Percentiles rank a stretch among this genome's conserved stretches.
Evolutionary conservation across 1,139 yeast species (phyloP).

Genomic region (Debaryomyces subglobosus): DNA sequence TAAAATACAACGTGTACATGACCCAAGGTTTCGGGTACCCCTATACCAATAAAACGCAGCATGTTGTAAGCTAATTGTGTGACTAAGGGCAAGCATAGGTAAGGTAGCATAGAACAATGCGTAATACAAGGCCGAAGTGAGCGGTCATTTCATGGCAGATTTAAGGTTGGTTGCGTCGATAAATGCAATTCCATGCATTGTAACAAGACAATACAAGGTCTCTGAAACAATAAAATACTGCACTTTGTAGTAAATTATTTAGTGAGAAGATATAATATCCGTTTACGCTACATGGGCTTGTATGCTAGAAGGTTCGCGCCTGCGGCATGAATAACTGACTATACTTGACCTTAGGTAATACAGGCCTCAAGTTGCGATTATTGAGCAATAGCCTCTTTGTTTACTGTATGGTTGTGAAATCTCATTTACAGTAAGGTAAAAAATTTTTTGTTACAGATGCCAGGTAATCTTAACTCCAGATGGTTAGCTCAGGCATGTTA

Average conservation of each 20-base stretch:
- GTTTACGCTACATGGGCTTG: background rate
- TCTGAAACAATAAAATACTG: background rate
- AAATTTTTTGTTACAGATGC: conserved; percentile 2
- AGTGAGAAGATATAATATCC: background rate
- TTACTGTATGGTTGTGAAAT: conserved; percentile 1
- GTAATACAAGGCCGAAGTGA: background rate
- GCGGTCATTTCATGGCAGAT: background rate
- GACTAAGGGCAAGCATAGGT: background rate
- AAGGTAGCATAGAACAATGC: background rate
- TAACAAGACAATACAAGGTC: background rate
- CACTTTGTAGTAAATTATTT: background rate
- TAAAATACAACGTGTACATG: background rate
- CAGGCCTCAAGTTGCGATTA: background rate
- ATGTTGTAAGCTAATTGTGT: background rate
- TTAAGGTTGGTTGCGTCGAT: background rate
- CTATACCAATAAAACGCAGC: background rate
- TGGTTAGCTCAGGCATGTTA: background rate
- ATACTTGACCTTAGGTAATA: background rate
- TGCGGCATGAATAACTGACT: background rate
- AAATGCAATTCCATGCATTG: background rate
- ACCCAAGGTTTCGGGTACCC: background rate
- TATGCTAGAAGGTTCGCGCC: background rate
- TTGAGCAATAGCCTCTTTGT: background rate
- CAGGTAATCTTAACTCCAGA: background rate
- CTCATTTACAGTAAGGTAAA: background rate